These are phyloP conservation scores for Clavispora santaluciae DNA, from an alignment of 805 yeast species.

Conservation along the genomic window DNA sequence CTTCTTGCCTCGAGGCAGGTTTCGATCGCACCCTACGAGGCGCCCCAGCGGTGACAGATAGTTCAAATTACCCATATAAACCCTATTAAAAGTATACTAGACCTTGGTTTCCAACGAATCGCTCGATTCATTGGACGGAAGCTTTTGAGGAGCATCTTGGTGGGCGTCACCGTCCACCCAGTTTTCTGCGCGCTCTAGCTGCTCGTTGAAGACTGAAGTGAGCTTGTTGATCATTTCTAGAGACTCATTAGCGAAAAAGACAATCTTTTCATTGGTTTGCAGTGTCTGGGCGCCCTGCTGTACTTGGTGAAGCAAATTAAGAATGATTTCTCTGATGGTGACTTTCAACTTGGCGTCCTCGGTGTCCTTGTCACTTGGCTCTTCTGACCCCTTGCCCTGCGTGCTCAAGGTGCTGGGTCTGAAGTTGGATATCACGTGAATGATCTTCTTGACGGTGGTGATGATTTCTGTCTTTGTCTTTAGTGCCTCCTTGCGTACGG, in stretches of 20 bases:
- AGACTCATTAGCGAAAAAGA: conserved; percentile 84
- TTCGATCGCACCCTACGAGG: too few species aligned
- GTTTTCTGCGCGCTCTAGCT: conserved; percentile 75
- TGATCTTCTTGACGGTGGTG: conserved; percentile 83
- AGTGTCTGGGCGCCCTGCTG: conserved; percentile 43
- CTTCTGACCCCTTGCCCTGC: conserved; percentile 1
- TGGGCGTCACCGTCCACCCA: conserved; percentile 57
- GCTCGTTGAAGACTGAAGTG: conserved; percentile 79
- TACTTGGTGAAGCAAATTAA: conserved; percentile 65
- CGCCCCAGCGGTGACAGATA: too few species aligned
- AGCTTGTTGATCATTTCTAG: conserved; percentile 81
- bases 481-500: conserved; percentile 15
- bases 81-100: background rate
- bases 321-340: conserved; percentile 72
- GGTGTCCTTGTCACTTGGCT: conserved; percentile 1
- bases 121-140: background rate
- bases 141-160: background rate
- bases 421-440: conserved; percentile 78
- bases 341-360: conserved; percentile 41
- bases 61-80: background rate
- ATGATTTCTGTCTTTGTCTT: conserved; percentile 77
- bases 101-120: conserved; percentile 1
- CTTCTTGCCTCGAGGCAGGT: too few species aligned
- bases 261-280: conserved; percentile 56
- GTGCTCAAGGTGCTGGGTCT: conserved; percentile 35